Evolutionary conservation across 495 filamentous ascomycete genomes (phyloP), one percentile per base, ranked within the genome.

Genomic region (Neurospora cerealis): DNA sequence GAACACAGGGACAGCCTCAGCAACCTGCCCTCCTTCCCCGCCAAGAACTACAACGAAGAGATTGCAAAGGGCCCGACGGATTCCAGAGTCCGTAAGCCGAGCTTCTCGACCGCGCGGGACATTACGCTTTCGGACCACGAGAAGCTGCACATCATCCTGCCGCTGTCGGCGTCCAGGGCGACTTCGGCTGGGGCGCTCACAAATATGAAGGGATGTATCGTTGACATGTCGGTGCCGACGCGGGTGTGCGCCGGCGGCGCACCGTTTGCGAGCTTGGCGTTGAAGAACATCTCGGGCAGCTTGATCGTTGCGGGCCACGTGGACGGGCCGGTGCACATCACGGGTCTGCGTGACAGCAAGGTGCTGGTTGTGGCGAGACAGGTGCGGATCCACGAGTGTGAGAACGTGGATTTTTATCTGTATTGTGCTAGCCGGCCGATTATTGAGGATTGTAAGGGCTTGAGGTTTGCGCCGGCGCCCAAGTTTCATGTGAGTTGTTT

Each of bases 341-440:
- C 95, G 0, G 86, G 83, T 1, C 82, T 97, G n/a, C 79, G 86
- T 70, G 86, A 93, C 73, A 92, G 91, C 76, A 89, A 92, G 39
- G 80, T 99, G 24, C 89, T 97, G 11, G 88, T 96, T 1, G 84
- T 88, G 5, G 91, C 91, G 69, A 87, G 92, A 19, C 96, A 99
- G 79, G 91, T 97, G 77, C 88, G 96, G 21, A 94, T 99, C 85
- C 96, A 99, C 76, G 89, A 94, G 71, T 96, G 93, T 78, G 84
- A 83, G 38, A 86, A 93, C 71, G 90, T 94, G 13, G 90, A 93
- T 73, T 84, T 99, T 41, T 98, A 97, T 80, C 85, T 98, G 62
- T 88, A 90, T 71, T 94, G 92, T 77, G 83, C 85, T 1, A 96
- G 93, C 77, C 89, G 93, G 72, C 96, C 96, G 3, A 97, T 99